Base-by-base conservation (phyloP, 306 rosid species). In the Astragalus membranaceus region DNA sequence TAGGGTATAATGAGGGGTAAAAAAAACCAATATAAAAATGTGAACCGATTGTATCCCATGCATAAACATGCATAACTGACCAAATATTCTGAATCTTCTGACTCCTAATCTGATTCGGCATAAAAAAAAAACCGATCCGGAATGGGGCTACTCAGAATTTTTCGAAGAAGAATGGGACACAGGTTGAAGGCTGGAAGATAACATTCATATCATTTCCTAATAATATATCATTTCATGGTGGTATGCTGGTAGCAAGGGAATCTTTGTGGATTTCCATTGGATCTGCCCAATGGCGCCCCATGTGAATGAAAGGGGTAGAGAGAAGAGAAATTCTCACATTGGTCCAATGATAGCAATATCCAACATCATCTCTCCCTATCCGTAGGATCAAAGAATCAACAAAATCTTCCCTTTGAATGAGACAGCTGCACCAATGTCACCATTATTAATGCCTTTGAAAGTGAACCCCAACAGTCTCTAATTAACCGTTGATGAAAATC, bases 341-440 rank as follows among this genome's bases (percentile, higher is more conserved):
- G 89, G 95, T 29, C 87, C 89, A 66, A 12, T 76, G 91, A 81
- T 87, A 66, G 79, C 88, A 80, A 79, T 72, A 54, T 78, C 74
- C 75, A 78, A 69, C 30, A 79, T 80, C 82, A 86, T 79, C 70
- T 80, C 72, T 87, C 87, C 17, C 81, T 52, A 60, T 81, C 81
- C 74, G 49, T 33, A 59, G 80, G 78, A 83, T 72, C 86, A 87
- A 80, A 83, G 85, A 83, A 86, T 84, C 92, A 85, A 85, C 73
- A 78, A 81, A 77, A 87, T 89, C 80, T 84, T 84, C 32, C 66
- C 42, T 46, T 44, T 75, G 89, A 83, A 81, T 80, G 79, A 52
- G 83, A 73, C 74, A 81, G 82, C 68, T 78, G 82, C 86, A 79
- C 75, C 80, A 33, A 63, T 83, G 50, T 61, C 81, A 56, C 75